Evolutionary conservation across 2,329 filamentous ascomycete species (phyloP).

Genomic region (Colletotrichum godetiae): DNA sequence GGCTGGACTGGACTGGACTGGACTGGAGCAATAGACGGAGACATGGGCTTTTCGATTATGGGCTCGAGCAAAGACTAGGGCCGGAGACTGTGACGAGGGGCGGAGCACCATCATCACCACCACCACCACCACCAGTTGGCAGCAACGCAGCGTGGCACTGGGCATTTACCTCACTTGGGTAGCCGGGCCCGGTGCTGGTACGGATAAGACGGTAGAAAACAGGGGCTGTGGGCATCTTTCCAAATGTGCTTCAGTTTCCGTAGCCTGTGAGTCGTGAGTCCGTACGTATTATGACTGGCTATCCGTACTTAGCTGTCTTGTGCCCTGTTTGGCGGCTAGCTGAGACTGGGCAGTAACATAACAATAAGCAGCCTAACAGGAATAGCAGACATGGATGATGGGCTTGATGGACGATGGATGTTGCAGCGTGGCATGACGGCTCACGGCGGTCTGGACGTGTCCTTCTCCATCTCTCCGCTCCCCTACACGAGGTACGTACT

Average conservation of each 20-base stretch:
- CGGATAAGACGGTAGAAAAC: neutral
- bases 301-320: neutral
- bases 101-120: too few relatives aligned
- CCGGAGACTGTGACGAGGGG: neutral
- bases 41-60: neutral
- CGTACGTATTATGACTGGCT: too few relatives aligned
- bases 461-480: slow-evolving; percentile 6
- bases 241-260: neutral
- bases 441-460: slow-evolving; percentile 12
- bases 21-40: slow-evolving; percentile 1
- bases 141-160: too few relatives aligned
- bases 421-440: neutral
- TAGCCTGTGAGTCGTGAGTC: neutral
- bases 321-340: neutral
- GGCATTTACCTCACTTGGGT: too few relatives aligned
- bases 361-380: too few relatives aligned
- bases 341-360: too few relatives aligned
- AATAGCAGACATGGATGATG: neutral
- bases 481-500: slow-evolving; percentile 6
- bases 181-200: too few relatives aligned
- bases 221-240: neutral
- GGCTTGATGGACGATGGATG: neutral
- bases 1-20: neutral
- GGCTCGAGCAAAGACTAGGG: neutral
- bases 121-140: neutral